Conservation (phyloP, 2,329 filamentous ascomycete genomes). For the Knoxdaviesia capensis region DNA sequence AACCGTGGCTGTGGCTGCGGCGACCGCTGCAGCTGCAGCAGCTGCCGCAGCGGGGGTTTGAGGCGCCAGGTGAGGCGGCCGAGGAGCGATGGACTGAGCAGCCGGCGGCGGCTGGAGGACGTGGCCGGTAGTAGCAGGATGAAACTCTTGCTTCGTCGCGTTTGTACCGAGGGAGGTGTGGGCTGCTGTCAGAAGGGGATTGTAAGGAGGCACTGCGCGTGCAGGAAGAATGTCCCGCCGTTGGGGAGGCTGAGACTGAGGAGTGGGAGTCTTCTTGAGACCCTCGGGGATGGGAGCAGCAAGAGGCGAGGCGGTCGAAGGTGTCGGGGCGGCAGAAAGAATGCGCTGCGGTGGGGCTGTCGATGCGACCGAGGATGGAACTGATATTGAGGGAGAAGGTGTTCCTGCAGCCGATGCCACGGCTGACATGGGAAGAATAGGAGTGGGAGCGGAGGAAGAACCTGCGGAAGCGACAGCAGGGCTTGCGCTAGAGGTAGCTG, state of each 20-base stretch:
- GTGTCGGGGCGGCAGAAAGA: neutral
- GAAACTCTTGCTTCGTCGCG: neutral
- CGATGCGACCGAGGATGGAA: neutral
- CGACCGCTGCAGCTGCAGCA: constrained; percentile 1
- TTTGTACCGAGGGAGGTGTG: neutral
- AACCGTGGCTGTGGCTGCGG: neutral
- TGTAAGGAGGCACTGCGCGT: neutral
- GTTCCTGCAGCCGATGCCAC: too few relatives aligned
- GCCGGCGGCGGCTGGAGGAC: neutral
- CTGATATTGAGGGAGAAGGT: too few relatives aligned
- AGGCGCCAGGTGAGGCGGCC: neutral
- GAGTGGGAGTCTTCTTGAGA: constrained; percentile 2
- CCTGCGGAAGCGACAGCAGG: too few relatives aligned
- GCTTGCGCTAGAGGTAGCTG: too few relatives aligned
- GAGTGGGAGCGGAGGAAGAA: too few relatives aligned
- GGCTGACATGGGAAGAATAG: too few relatives aligned
- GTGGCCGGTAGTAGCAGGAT: neutral
- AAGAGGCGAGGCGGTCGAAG: constrained; percentile 1
- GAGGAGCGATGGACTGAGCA: neutral
- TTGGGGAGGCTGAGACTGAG: neutral
- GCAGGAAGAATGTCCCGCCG: neutral
- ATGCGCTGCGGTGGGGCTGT: neutral
- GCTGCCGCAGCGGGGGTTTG: neutral
- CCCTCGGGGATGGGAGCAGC: constrained; percentile 3
- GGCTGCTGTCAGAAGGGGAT: neutral